Conservation (phyloP, 1,139 yeast species). For the Taiozyma sp. region DNA sequence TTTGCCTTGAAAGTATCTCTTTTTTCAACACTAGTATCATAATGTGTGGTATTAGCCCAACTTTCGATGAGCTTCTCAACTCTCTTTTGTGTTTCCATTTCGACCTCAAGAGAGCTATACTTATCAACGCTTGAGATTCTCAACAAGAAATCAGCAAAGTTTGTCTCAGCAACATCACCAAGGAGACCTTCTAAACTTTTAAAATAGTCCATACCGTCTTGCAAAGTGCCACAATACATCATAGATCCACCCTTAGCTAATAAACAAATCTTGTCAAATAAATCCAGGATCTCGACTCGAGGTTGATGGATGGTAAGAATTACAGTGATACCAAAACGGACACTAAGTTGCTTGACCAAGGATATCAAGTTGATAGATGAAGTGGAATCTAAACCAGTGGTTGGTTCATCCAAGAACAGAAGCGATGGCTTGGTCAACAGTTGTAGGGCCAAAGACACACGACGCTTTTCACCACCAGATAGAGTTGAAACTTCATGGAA, state of each 20-base stretch:
- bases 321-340: conserved; percentile 62
- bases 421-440: conserved; percentile 83
- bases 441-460: conserved; percentile 82
- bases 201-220: conserved; percentile 46
- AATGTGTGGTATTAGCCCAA: conserved; percentile 39
- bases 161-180: conserved; percentile 35
- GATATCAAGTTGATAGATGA: conserved; percentile 64
- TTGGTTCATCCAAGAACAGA: conserved; percentile 85
- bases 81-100: conserved; percentile 37
- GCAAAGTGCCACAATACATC: conserved; percentile 52
- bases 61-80: conserved; percentile 39
- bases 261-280: conserved; percentile 64
- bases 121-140: conserved; percentile 65
- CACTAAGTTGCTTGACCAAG: conserved; percentile 51
- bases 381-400: conserved; percentile 85
- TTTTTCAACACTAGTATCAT: neutral
- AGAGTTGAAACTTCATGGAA: conserved; percentile 64
- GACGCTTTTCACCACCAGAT: conserved; percentile 81
- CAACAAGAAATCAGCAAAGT: conserved; percentile 63
- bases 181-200: conserved; percentile 23
- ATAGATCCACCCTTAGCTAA: conserved; percentile 62
- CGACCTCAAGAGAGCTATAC: conserved; percentile 37
- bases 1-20: conserved; percentile 9
- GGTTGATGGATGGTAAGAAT: conserved; percentile 83
- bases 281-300: conserved; percentile 60